Evolutionary conservation across 2,329 filamentous ascomycete species (phyloP), one percentile per base, ranked within the genome.

Genomic region (Cladosporium cucumerinum): DNA sequence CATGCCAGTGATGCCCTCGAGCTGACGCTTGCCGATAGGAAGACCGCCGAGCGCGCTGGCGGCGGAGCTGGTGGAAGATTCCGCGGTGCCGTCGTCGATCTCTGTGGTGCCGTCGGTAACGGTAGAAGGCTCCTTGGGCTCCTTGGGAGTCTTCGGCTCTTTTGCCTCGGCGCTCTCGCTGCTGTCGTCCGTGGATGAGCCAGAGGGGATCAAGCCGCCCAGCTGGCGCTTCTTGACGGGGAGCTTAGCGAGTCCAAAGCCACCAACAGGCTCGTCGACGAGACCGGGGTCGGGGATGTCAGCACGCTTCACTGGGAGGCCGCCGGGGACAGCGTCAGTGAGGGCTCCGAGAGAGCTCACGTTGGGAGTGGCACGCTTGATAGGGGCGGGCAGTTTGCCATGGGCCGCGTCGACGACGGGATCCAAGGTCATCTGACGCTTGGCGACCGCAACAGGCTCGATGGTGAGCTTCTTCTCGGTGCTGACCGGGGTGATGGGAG

Each of bases 181-280:
- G 55, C 28, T 26, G 30, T 51, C 57, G 23, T 34, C 57, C 39
- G n/a, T 30, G 39, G 23, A 43, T 2, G 55, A 28, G 34, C 34
- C 18, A 25, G 57, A 46, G 18, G 55, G 34, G 23, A 43, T 23
- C n/a, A 51, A 11, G 16, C 25, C 36, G 5, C 26, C 57, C 18
- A 59, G 36, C 18, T 59, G 57, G 28, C 57, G 57, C 57, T 59
- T 59, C n/a, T n/a, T n/a, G n/a, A n/a, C n/a, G n/a, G n/a, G n/a
- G n/a, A n/a, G n/a, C n/a, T n/a, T n/a, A n/a, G n/a, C n/a, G n/a
- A n/a, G n/a, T n/a, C n/a, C n/a, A n/a, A n/a, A n/a, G n/a, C n/a
- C n/a, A n/a, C n/a, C n/a, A n/a, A n/a, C n/a, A n/a, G n/a, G n/a
- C n/a, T n/a, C n/a, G n/a, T n/a, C n/a, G n/a, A n/a, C n/a, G n/a